phyloP scores from a whole-genome alignment of 306 rosid genomes.

The Chamaecrista fasciculata region DNA sequence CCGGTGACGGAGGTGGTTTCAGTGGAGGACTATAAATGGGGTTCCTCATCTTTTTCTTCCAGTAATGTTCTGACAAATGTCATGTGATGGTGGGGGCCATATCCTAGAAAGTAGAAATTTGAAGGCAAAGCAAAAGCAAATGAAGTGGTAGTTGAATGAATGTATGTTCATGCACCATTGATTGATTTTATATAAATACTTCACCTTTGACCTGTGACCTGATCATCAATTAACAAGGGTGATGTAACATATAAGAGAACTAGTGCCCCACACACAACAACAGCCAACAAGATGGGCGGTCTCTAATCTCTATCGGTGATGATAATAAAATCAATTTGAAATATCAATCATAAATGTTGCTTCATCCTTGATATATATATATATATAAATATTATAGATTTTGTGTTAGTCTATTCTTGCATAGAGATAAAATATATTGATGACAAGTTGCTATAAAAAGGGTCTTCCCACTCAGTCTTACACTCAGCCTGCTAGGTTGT shows the following conservation, averaged over 20 bases:
- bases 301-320: slow-evolving; percentile 24
- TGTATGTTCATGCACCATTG: slow-evolving; percentile 69
- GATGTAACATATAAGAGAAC: background rate
- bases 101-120: slow-evolving; percentile 33
- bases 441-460: slow-evolving; percentile 44
- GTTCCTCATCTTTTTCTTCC: slow-evolving; percentile 12
- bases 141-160: no score
- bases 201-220: slow-evolving; percentile 32
- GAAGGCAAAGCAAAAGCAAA: slow-evolving; percentile 19
- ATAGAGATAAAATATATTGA: slow-evolving; percentile 1
- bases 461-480: slow-evolving; percentile 40
- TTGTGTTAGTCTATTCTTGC: slow-evolving; percentile 1
- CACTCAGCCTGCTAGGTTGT: slow-evolving; percentile 36
- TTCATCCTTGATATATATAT: no score
- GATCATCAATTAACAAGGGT: slow-evolving; percentile 30
- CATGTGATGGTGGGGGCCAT: slow-evolving; percentile 68
- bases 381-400: no score
- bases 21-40: background rate
- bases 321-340: slow-evolving; percentile 3
- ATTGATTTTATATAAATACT: slow-evolving; percentile 28
- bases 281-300: slow-evolving; percentile 63
- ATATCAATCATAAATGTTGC: slow-evolving; percentile 30
- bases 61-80: slow-evolving; percentile 55
- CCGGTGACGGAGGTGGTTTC: slow-evolving; percentile 18
- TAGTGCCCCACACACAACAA: slow-evolving; percentile 75